A percentile compares a stretch with the other conserved stretches of the same genome.
These are phyloP conservation scores for Penicillium griseofulvum DNA, from an alignment of 2,329 filamentous ascomycete genomes.

Conservation along the genomic window DNA sequence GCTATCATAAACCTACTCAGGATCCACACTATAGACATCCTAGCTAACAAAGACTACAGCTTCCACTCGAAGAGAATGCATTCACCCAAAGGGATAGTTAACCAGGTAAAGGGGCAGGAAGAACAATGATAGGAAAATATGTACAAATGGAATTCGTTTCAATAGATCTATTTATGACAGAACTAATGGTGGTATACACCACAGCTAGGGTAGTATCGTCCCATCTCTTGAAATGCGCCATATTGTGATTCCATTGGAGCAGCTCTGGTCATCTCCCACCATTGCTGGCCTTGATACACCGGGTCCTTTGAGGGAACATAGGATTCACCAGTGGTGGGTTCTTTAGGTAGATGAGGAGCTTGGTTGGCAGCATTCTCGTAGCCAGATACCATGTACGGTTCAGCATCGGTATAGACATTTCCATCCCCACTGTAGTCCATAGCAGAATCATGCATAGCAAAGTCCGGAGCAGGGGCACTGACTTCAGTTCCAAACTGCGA, in stretches of 20 bases:
- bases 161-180: background rate
- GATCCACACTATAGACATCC: background rate
- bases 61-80: background rate
- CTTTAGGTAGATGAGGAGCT: slow-evolving; percentile 51
- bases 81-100: background rate
- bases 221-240: slow-evolving; percentile 37
- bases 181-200: slow-evolving; percentile 12
- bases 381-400: slow-evolving; percentile 81
- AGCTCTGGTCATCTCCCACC: slow-evolving; percentile 37
- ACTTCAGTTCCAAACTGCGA: slow-evolving; percentile 41
- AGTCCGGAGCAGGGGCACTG: slow-evolving; percentile 4
- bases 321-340: slow-evolving; percentile 30
- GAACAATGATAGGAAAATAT: background rate
- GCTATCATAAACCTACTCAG: background rate
- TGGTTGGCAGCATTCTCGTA: slow-evolving; percentile 69
- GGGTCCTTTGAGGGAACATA: slow-evolving; percentile 43
- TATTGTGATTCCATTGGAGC: slow-evolving; percentile 40
- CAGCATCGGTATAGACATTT: slow-evolving; percentile 59
- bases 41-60: background rate
- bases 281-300: slow-evolving; percentile 40
- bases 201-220: slow-evolving; percentile 20
- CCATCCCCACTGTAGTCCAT: slow-evolving; percentile 21
- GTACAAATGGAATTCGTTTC: background rate
- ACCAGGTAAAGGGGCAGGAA: background rate
- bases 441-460: slow-evolving; percentile 16